phyloP scores from a whole-genome alignment of 805 yeast species.

The Wickerhamiella azymoides region DNA sequence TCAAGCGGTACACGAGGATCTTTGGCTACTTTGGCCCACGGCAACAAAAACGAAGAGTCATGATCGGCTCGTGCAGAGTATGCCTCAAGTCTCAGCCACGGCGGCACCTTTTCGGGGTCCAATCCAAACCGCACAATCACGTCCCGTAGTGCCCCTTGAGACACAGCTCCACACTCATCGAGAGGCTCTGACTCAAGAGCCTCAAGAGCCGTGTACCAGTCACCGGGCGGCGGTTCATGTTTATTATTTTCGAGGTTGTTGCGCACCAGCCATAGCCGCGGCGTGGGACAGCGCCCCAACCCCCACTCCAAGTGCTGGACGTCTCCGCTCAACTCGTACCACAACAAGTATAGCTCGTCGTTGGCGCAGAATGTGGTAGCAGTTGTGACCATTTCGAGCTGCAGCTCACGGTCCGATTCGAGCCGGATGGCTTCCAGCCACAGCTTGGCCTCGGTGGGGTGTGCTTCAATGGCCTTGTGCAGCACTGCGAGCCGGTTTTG shows the following conservation, averaged over 20 bases:
- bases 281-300: neutral
- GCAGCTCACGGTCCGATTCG: slow-evolving; percentile 38
- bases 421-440: slow-evolving; percentile 56
- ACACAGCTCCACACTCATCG: neutral
- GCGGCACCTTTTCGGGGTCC: neutral
- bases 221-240: neutral
- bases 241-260: neutral
- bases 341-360: slow-evolving; percentile 20
- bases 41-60: neutral
- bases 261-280: neutral
- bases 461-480: slow-evolving; percentile 54
- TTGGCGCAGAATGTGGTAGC: slow-evolving; percentile 11
- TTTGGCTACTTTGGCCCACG: neutral
- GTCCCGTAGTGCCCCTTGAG: neutral
- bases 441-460: slow-evolving; percentile 43
- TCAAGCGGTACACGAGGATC: neutral
- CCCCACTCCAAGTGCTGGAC: neutral
- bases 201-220: neutral
- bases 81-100: neutral
- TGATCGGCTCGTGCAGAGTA: neutral
- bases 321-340: neutral
- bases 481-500: slow-evolving; percentile 42
- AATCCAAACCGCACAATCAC: neutral
- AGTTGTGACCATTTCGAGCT: slow-evolving; percentile 29
- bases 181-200: too few relatives aligned